Percentiles rank a stretch among this genome's conserved stretches.
phyloP scores from a whole-genome alignment of 305 asterid species.

The Nicotiana rustica region DNA sequence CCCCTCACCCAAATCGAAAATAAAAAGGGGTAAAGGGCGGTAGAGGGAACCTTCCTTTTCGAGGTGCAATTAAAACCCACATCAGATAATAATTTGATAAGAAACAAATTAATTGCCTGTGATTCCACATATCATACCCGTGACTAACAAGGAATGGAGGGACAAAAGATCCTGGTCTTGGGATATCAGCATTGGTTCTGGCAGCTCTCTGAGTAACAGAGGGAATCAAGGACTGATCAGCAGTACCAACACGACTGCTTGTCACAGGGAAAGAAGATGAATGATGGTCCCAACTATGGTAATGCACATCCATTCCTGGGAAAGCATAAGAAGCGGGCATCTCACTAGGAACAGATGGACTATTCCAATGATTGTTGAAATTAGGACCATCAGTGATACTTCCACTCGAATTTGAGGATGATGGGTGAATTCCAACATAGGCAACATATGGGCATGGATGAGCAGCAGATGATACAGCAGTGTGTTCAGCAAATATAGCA shows the following conservation, averaged over 20 bases:
- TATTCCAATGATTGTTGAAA: constrained; percentile 70
- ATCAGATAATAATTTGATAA: background rate
- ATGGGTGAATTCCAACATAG: constrained; percentile 70
- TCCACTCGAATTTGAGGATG: constrained; percentile 66
- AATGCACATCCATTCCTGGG: constrained; percentile 65
- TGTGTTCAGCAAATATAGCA: constrained; percentile 61
- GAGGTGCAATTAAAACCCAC: background rate
- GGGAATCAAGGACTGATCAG: constrained; percentile 61
- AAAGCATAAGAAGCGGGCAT: constrained; percentile 65
- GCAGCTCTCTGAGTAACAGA: constrained; percentile 61
- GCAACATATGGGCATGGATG: constrained; percentile 83
- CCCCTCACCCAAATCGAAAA: background rate
- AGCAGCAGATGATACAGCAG: constrained; percentile 64
- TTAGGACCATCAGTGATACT: constrained; percentile 66
- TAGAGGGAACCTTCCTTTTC: background rate
- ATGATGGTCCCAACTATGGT: constrained; percentile 68
- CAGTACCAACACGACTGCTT: constrained; percentile 58
- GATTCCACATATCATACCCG: constrained; percentile 51
- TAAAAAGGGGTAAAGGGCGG: background rate
- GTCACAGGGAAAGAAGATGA: constrained; percentile 51
- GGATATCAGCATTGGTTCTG: constrained; percentile 67
- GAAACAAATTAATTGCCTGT: constrained; percentile 5
- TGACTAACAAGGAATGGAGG: constrained; percentile 69
- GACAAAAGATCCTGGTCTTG: constrained; percentile 62
- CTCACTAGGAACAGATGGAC: constrained; percentile 62